phyloP scores from a whole-genome alignment of 305 asterid species.

The Coffea humblotiana region DNA sequence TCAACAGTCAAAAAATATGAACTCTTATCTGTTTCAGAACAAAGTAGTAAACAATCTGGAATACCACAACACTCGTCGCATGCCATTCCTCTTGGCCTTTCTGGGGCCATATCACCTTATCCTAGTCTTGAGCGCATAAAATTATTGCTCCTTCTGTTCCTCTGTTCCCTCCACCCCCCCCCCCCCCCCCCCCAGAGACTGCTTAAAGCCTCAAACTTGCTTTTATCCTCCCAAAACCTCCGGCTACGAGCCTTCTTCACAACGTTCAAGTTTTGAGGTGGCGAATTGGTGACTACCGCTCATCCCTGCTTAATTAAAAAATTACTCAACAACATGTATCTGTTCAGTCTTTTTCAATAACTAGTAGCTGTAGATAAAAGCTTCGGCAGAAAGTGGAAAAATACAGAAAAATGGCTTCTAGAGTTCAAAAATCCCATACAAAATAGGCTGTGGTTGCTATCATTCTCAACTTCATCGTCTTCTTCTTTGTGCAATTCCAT shows the following conservation, averaged over 20 bases:
- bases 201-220: neutral
- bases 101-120: constrained; percentile 1
- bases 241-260: neutral
- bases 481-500: constrained; percentile 27
- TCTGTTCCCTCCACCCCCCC: neutral
- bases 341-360: neutral
- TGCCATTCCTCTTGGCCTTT: neutral
- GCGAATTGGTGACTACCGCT: too few relatives aligned
- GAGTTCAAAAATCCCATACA: constrained; percentile 63
- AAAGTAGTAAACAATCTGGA: neutral
- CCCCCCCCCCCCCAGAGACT: neutral
- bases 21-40: neutral
- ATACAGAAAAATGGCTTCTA: constrained; percentile 44
- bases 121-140: neutral
- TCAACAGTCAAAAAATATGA: neutral
- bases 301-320: neutral
- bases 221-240: neutral
- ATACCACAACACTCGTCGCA: neutral
- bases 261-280: neutral
- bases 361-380: neutral
- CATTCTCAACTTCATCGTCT: constrained; percentile 28
- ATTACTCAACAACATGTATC: neutral
- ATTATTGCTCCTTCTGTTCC: neutral
- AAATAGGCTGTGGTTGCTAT: constrained; percentile 51
- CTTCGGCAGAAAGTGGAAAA: neutral